Base-by-base conservation (phyloP, 257 asterid species). In the Jaltomata sinuosa region DNA sequence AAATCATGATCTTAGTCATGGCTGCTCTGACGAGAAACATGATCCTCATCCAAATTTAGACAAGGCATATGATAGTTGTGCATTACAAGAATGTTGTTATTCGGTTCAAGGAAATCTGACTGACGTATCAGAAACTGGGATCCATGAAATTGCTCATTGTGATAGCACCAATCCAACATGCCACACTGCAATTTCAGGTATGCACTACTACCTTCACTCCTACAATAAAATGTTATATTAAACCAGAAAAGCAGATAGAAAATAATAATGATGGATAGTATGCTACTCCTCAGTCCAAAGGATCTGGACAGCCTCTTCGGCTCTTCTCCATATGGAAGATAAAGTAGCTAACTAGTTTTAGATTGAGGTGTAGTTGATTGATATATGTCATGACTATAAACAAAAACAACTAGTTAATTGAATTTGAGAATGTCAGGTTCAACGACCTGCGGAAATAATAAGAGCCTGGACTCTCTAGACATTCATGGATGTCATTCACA, bases 401-500 rank as follows among this genome's bases (percentile, higher is more conserved):
- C 4, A 25, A 34, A 72, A 45, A 7, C 5, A 42, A 45, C 81
- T 45, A 6, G 62, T 10, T 22, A 40, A 61, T 61, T 72, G 34
- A 38, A 11, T 25, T 49, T 55, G 18, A 45, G 50, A 42, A 6
- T 55, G 72, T 50, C 85, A 32, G 85, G 53, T 27, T 53, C 83
- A 22, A 61, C 34, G 54, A 65, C 87, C 42, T 71, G 84, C 32
- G 84, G 80, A 45, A 80, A 21, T 6, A 81, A 79, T 31, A 84
- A 87, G 50, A 55, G 85, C 71, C 55, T 83, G 25, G 64, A 86
- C 14, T 68, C 87, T 29, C 72, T 22, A 3, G 76, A 82, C 47
- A 83, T 80, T 45, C 87, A 81, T 0, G 11, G 22, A 49, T 76
- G 83, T 69, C 45, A 54, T 45, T 84, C 84, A 29, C 85, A 72